Conservation (phyloP, 1,139 yeast species). For the Magnusiomyces fungicola region DNA sequence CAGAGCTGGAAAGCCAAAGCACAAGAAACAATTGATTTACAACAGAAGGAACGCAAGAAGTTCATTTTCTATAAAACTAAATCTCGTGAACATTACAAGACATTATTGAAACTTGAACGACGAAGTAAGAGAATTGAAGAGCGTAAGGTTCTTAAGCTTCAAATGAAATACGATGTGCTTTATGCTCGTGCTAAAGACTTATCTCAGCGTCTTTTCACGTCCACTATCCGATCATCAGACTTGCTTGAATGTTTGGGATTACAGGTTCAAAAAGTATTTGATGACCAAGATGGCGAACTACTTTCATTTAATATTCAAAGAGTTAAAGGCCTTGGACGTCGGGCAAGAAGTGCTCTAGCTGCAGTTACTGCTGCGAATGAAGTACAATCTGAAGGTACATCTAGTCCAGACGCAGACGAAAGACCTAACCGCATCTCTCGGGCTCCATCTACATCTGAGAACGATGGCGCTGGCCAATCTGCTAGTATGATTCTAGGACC, state of each 20-base stretch:
- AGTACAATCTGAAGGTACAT: constrained; percentile 13
- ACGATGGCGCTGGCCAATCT: no score
- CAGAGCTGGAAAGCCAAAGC: background rate
- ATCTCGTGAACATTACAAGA: background rate
- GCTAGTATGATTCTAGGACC: background rate
- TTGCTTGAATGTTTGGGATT: constrained; percentile 77
- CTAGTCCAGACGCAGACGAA: background rate
- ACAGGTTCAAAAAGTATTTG: constrained; percentile 30
- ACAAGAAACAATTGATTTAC: background rate
- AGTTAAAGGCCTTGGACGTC: constrained; percentile 28
- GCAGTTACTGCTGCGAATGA: constrained; percentile 11
- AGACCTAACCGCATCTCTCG: background rate
- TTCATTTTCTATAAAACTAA: background rate
- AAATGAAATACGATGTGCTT: constrained; percentile 12
- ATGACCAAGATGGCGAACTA: constrained; percentile 25
- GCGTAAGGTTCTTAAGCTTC: constrained; percentile 2
- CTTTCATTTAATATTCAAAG: constrained; percentile 27
- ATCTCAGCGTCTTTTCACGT: constrained; percentile 33
- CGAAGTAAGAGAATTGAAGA: background rate
- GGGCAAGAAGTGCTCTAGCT: constrained; percentile 14
- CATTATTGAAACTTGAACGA: background rate
- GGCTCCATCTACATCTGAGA: background rate
- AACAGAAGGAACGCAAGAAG: background rate
- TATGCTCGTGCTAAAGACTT: constrained; percentile 31
- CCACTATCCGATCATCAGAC: constrained; percentile 44